These are phyloP conservation scores for Yarrowia sp. DNA, from an alignment of 805 yeast species.

Conservation along the genomic window DNA sequence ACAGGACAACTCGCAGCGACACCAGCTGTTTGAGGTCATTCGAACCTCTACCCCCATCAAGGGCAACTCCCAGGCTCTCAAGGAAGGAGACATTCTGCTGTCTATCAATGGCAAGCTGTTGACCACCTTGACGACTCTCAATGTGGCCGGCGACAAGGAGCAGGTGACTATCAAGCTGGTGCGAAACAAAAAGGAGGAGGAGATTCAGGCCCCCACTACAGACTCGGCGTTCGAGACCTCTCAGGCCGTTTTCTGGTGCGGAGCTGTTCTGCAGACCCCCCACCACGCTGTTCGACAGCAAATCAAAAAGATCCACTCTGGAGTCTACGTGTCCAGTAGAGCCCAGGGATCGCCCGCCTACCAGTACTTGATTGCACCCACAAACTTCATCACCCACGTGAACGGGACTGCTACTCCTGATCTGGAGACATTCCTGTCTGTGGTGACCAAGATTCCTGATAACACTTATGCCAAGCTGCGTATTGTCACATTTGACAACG, in stretches of 20 bases:
- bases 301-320: constrained; percentile 70
- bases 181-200: constrained; percentile 63
- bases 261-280: constrained; percentile 80
- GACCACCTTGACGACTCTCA: constrained; percentile 64
- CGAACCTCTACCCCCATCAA: constrained; percentile 50
- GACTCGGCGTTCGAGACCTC: constrained; percentile 59
- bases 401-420: constrained; percentile 72
- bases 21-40: constrained; percentile 68
- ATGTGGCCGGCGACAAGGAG: constrained; percentile 45
- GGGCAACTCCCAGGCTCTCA: constrained; percentile 36
- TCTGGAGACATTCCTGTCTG: constrained; percentile 60
- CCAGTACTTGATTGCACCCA: constrained; percentile 72
- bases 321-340: constrained; percentile 75
- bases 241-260: constrained; percentile 76
- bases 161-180: constrained; percentile 59
- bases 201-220: constrained; percentile 61
- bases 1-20: constrained; percentile 56
- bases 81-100: constrained; percentile 71
- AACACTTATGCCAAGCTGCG: constrained; percentile 77
- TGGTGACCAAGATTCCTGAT: constrained; percentile 69
- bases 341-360: constrained; percentile 82
- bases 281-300: constrained; percentile 89
- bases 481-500: constrained; percentile 77
- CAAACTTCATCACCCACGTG: constrained; percentile 85
- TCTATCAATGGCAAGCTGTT: constrained; percentile 64